Evolutionary conservation across 1,284 basidiomycete species (phyloP), one percentile per base, ranked within the genome.

Genomic region (Xerocomus amazonicus): DNA sequence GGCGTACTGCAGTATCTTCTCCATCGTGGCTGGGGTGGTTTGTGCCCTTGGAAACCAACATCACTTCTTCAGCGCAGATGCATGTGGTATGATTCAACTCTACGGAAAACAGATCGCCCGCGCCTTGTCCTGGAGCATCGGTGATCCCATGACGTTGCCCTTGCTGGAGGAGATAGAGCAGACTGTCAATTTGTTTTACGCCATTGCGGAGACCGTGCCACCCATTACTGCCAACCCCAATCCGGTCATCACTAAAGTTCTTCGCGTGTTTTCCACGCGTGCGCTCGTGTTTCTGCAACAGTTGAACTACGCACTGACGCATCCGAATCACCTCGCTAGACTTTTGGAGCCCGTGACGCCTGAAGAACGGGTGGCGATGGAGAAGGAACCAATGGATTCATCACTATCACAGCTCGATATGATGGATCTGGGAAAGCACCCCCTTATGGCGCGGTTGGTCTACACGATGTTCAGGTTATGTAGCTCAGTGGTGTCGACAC

Each of bases 1-100:
- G 17, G 78, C 83, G 4, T 97, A 95, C 74, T 92, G 91, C 62
- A 77, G 81, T 13, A 93, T 96, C 87, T 73, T 97, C 5, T 77
- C 86, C 3, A 82, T 94, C 43, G 78, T 93, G 35, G 80, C 91
- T 6, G 83, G 83, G 4, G 81, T 96, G 19, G 76, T 92, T 17
- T 73, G 75, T 1, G 78, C 79, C 13, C 76, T 85, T 12, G 84
- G 82, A 17, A 77, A 77, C 36, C 80, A 84, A 36, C 83, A 83
- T 27, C 85, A 90, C 51, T 96, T 92, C 69, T 88, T 96, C 62
- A 87, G 91, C 56, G 79, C 83, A 2, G 93, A 97, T 52, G 85
- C 88, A 0, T 83, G 89, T 45, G 90, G 90, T 0, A 87, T 97
- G 60, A 80, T 95, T 7, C 89, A 92, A 56, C 76, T 96, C 7